Percentiles rank a stretch among this genome's conserved stretches.
phyloP scores from a whole-genome alignment of 108 stramenopile species.

The Cylindrotheca closterium region DNA sequence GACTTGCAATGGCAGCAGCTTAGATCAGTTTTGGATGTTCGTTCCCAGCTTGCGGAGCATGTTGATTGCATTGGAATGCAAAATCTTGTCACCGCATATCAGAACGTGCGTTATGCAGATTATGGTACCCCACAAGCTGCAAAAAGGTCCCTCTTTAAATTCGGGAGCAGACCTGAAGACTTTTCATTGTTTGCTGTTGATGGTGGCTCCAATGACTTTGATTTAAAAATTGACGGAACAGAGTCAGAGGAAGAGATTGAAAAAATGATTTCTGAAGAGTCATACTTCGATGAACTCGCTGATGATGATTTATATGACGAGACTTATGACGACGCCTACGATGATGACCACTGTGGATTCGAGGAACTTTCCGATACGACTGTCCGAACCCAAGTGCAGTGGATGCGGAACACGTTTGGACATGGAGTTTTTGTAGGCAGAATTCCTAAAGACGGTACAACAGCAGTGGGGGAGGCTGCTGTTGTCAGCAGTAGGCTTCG shows the following conservation, averaged over 20 bases:
- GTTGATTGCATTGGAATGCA: constrained; percentile 78
- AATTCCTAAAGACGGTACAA: constrained; percentile 30
- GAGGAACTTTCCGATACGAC: constrained; percentile 15
- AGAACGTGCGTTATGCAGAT: constrained; percentile 85
- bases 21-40: constrained; percentile 39
- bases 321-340: constrained; percentile 18
- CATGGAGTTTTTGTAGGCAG: constrained; percentile 79
- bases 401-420: constrained; percentile 76
- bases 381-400: constrained; percentile 49
- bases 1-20: constrained; percentile 47
- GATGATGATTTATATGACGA: constrained; percentile 25
- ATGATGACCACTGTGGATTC: constrained; percentile 5
- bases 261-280: neutral
- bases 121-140: constrained; percentile 86
- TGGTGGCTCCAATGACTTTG: constrained; percentile 29
- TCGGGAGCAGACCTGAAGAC: constrained; percentile 60
- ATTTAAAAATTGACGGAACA: no score
- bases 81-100: constrained; percentile 83
- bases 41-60: constrained; percentile 57
- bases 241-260: constrained; percentile 7
- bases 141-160: constrained; percentile 90
- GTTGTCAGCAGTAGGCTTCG: constrained; percentile 68
- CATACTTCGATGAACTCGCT: neutral
- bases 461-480: constrained; percentile 57
- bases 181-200: constrained; percentile 73